Base-by-base conservation (phyloP, 2,329 filamentous ascomycete genomes). In the Verticillium klebahnii region DNA sequence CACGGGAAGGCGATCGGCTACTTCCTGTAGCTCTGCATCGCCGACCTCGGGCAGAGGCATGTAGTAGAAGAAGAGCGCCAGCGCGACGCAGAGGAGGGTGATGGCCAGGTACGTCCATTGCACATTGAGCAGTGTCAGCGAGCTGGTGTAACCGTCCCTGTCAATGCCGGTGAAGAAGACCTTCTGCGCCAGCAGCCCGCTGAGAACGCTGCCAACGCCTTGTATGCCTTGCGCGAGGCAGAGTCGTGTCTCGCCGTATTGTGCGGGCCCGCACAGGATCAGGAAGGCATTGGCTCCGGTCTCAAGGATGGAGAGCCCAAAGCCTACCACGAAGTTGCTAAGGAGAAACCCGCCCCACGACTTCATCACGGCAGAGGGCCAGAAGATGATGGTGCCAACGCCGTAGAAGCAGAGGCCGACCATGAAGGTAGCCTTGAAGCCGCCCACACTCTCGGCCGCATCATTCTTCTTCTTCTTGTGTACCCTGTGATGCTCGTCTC, bases 91-190 rank as follows among this genome's bases (percentile, higher is more conserved):
- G 61, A 93, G 88, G 29, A 89, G 79, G 0, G 90, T 91, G 64
- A 94, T 89, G 61, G 88, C 89, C n/a, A 95, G 82, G 68, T 95
- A 95, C 0, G 91, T 90, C 89, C 89, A 96, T 73, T 95, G 92
- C 1, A 94, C 89, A 64, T 89, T 87, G 64, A 90, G 83, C 3
- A 95, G 80, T 1, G 83, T 84, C 34, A 80, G 73, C 2, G 80
- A 70, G 52, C 67, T 69, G 15, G 58, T 67, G 23, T 64, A 62
- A 12, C 66, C 66, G 17, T 69, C 62, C 23, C 68, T 70, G 37
- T 82, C 78, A 9, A 90, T 81, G 14, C 81, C 77, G 32, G 80
- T 82, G 75, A 94, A 94, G 70, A 94, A 91, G 19, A 90, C 88
- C 62, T 86, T 88, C 50, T 90, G 85, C 7, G 90, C 91, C 12